Evolutionary conservation across 2,329 filamentous ascomycete species (phyloP), one percentile per base, ranked within the genome.

Genomic region (Epicoccum nigrum): DNA sequence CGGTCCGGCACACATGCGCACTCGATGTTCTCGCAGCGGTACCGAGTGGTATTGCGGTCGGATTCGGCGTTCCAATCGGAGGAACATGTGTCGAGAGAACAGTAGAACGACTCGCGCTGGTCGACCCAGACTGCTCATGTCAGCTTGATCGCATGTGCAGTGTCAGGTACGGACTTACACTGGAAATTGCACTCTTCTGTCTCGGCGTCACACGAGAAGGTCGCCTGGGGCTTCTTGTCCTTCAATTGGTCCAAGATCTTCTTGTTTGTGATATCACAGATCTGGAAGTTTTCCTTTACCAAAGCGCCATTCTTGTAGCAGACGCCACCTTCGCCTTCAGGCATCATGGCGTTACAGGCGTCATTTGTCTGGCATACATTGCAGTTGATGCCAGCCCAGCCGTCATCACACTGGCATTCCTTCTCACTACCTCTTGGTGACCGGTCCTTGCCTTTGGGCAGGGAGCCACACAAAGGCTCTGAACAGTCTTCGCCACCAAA

Each of bases 311-410:
- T 87, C 67, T 90, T 88, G 72, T 97, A 97, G 77, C 94, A 99
- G 9, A 96, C 86, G 25, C 92, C 94, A 37, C 87, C 91, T 55
- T 90, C 83, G 3, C 84, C 84, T 12, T 87, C 86, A 4, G 90
- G 90, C 86, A 96, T 96, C 74, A 99, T 79, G 27, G 90, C 86
- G 70, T 94, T 85, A 69, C 94, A 99, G 13, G 89, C 92, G 61
- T 88, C 79, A 71, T 97, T 82, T 4, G 86, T 85, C 54, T 88
- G 86, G 76, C 94, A 99, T 49, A 99, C 90, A 54, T 81, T 99
- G 83, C 94, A 99, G 79, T 99, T 99, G 77, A 99, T 93, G 58
- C 94, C 94, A 32, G 84, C 84, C 94, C 94, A 99, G 48, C 94
- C 94, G 30, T 96, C 89, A 68, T 92, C 88, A 74, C 94, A 99